Conservation (phyloP, 352 stramenopile genomes). For the Pythium grandisporangium region DNA sequence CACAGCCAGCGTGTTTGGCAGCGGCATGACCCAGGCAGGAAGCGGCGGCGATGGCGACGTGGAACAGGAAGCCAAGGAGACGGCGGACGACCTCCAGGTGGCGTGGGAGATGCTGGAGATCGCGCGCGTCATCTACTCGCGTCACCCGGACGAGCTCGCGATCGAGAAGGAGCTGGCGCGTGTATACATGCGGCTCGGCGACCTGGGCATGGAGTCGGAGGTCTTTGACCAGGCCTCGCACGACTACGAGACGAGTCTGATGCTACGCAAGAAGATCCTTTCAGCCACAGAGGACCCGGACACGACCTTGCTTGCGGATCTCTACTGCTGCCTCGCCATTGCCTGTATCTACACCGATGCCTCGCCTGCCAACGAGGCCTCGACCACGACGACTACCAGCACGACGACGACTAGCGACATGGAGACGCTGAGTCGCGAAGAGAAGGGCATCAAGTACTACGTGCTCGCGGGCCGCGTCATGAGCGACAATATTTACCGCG, state of each 20-base stretch:
- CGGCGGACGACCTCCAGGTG: slow-evolving; percentile 66
- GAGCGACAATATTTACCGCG: slow-evolving; percentile 69
- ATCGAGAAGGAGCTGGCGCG: slow-evolving; percentile 71
- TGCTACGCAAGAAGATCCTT: slow-evolving; percentile 64
- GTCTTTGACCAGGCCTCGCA: slow-evolving; percentile 62
- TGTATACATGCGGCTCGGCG: slow-evolving; percentile 74
- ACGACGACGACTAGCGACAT: slow-evolving; percentile 16
- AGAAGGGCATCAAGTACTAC: slow-evolving; percentile 74
- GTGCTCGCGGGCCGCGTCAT: slow-evolving; percentile 74
- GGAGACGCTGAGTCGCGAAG: slow-evolving; percentile 23
- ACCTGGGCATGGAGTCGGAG: slow-evolving; percentile 77
- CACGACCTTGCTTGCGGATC: slow-evolving; percentile 69
- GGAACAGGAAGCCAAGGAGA: slow-evolving; percentile 46
- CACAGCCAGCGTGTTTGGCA: slow-evolving; percentile 15
- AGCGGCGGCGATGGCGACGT: slow-evolving; percentile 18
- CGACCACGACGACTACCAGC: slow-evolving; percentile 1
- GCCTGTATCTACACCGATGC: slow-evolving; percentile 77
- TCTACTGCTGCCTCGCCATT: slow-evolving; percentile 81
- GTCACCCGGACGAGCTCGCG: slow-evolving; percentile 49
- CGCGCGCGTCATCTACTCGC: slow-evolving; percentile 72
- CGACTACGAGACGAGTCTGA: slow-evolving; percentile 74
- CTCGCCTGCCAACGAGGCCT: slow-evolving; percentile 9
- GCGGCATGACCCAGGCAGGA: slow-evolving; percentile 18
- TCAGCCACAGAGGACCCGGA: slow-evolving; percentile 49
- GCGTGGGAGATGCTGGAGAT: slow-evolving; percentile 85